Evolutionary conservation across 305 asterid species (phyloP), one percentile per base, ranked within the genome.

Genomic region (Petunia hybrid): DNA sequence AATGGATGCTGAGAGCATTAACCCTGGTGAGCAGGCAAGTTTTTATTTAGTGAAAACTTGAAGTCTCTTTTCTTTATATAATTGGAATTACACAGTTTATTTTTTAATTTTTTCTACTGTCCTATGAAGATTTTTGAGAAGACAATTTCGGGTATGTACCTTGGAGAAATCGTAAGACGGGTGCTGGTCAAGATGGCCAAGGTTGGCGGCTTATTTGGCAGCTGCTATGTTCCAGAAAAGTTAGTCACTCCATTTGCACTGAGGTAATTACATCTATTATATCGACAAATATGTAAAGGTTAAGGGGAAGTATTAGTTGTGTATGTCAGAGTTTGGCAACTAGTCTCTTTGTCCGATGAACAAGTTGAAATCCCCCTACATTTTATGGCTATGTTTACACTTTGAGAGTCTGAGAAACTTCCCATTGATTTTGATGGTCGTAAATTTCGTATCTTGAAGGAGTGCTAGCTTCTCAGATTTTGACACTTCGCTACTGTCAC

Each of bases 141-240:
- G 78, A 90, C 93, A 22, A 90, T 93, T 76, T 90, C 97, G 41
- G 97, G 97, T 3, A 90, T 93, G 97, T 93, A 91, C 84, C 94
- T 93, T 43, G 97, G 97, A 46, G 97, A 93, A 77, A 93, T 93
- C 79, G 95, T 86, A 31, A 87, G 97, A 85, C 85, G 92, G 70
- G 92, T 93, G 63, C 87, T 93, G 77, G 85, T 86, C 67, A 87
- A 82, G 84, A 88, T 93, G 97, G 92, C 92, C 63, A 84, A 83
- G 86, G 87, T 78, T 40, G 89, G 87, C 38, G 61, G 82, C 60
- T 81, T 93, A 75, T 93, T 93, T 60, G 92, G 94, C 13, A 85
- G 85, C 43, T 85, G 85, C 48, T 85, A 83, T 42, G 83, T 89
- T 51, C 88, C 88, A 1, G 90, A 91, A 81, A 91, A 91, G 78